Conservation (phyloP, 768 basidiomycete genomes). For the Tulasnella calospora region DNA sequence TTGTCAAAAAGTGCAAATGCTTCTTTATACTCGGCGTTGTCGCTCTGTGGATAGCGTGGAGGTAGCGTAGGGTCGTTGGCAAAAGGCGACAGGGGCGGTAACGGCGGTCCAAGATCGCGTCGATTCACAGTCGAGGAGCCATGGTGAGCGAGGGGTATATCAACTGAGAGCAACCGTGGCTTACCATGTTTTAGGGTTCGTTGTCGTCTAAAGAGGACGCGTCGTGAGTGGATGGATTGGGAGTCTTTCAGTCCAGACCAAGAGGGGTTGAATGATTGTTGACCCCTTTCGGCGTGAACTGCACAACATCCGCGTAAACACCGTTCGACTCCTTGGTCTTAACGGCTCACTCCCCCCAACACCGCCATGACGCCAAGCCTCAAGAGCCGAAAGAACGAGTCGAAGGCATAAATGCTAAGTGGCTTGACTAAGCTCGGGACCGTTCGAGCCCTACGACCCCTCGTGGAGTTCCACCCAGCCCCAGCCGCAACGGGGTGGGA, state of each 20-base stretch:
- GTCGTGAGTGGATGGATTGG: neutral
- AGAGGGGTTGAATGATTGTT: neutral
- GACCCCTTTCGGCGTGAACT: neutral
- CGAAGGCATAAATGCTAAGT: too few species aligned
- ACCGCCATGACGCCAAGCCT: too few species aligned
- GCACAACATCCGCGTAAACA: neutral
- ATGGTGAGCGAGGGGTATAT: neutral
- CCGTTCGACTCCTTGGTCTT: too few species aligned
- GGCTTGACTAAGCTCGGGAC: too few species aligned
- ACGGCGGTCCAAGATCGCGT: neutral
- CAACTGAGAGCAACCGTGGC: neutral
- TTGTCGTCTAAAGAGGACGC: neutral
- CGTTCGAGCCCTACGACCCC: too few species aligned
- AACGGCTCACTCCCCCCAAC: too few species aligned
- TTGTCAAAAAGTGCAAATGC: conserved; percentile 99
- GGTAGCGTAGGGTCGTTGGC: conserved; percentile 4
- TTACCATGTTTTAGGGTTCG: neutral
- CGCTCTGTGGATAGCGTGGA: conserved; percentile 21
- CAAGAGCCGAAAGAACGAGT: too few species aligned
- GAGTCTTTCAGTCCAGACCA: neutral
- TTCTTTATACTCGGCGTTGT: conserved; percentile 78
- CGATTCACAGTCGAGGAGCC: neutral
- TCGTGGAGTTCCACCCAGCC: too few species aligned
- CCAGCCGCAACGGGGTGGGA: too few species aligned
- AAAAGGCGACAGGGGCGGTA: neutral